A percentile compares a stretch with the other conserved stretches of the same genome.
These are phyloP conservation scores for Epichloe elymi DNA, from an alignment of 2,329 filamentous ascomycete species.

Conservation along the genomic window DNA sequence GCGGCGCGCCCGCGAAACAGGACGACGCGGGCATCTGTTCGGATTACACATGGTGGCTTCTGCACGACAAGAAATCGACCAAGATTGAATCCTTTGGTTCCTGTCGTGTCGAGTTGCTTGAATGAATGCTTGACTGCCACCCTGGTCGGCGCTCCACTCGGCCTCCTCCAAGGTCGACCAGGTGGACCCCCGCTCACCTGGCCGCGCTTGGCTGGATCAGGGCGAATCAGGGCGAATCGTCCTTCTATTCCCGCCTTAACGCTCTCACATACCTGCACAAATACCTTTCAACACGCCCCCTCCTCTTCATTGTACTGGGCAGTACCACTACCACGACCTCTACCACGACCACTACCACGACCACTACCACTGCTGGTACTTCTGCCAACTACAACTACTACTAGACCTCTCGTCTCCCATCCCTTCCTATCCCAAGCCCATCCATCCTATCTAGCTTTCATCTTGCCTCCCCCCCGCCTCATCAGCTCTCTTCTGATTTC, in stretches of 20 bases:
- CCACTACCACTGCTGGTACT: background rate
- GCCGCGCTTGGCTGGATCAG: conserved; percentile 9
- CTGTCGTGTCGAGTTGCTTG: background rate
- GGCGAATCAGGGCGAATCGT: conserved; percentile 3
- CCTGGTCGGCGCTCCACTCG: conserved; percentile 11
- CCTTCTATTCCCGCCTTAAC: conserved; percentile 3
- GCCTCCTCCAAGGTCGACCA: conserved; percentile 8
- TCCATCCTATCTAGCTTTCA: conserved; percentile 4
- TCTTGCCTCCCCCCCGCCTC: background rate
- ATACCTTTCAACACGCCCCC: conserved; percentile 5
- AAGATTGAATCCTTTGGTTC: too few relatives aligned
- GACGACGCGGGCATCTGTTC: background rate
- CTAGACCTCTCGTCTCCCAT: conserved; percentile 3
- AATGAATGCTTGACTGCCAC: background rate
- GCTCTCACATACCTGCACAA: conserved; percentile 1
- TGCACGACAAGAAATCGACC: background rate
- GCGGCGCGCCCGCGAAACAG: background rate
- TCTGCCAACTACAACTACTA: background rate
- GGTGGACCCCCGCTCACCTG: conserved; percentile 4
- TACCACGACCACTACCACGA: background rate
- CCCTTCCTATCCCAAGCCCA: conserved; percentile 2
- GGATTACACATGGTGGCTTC: background rate
- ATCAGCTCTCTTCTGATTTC: background rate
- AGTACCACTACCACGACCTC: background rate
- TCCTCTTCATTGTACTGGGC: background rate